phyloP scores from a whole-genome alignment of 1,284 basidiomycete species.

The Pseudozyma hubeiensis region DNA sequence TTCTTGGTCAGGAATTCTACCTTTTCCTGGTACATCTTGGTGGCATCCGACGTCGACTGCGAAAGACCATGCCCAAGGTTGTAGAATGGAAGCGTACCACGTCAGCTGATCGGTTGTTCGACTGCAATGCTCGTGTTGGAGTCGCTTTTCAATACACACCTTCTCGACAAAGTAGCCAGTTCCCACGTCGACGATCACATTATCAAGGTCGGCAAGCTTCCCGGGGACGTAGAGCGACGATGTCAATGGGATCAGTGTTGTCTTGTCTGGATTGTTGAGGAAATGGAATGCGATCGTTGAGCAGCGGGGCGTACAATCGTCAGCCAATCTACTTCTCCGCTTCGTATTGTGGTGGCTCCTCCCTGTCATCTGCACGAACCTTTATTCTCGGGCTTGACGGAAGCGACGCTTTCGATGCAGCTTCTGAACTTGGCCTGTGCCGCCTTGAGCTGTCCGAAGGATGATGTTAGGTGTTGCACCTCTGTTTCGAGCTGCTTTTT shows the following conservation, averaged over 20 bases:
- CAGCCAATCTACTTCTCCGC: neutral
- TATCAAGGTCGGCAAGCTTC: constrained; percentile 82
- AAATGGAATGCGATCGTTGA: neutral
- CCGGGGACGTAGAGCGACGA: constrained; percentile 95
- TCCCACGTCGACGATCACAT: constrained; percentile 93
- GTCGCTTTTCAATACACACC: constrained; percentile 72
- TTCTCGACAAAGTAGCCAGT: constrained; percentile 97
- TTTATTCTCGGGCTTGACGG: constrained; percentile 77
- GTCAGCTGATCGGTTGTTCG: neutral
- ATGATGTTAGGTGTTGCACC: constrained; percentile 88
- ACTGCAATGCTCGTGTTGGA: too few species aligned
- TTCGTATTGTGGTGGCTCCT: too few species aligned
- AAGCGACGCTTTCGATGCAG: constrained; percentile 84
- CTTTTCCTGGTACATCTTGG: constrained; percentile 61
- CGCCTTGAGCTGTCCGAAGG: constrained; percentile 90
- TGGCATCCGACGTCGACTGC: constrained; percentile 59
- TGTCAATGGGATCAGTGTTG: constrained; percentile 89
- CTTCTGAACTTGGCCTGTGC: constrained; percentile 91
- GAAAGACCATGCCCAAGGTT: neutral
- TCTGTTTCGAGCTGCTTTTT: constrained; percentile 75
- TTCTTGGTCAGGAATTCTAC: constrained; percentile 63
- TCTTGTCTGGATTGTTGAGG: constrained; percentile 77
- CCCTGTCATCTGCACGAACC: constrained; percentile 71
- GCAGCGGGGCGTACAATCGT: neutral
- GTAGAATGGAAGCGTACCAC: neutral